Conservation (phyloP, 495 filamentous ascomycete species). For the Xylaria scruposa region DNA sequence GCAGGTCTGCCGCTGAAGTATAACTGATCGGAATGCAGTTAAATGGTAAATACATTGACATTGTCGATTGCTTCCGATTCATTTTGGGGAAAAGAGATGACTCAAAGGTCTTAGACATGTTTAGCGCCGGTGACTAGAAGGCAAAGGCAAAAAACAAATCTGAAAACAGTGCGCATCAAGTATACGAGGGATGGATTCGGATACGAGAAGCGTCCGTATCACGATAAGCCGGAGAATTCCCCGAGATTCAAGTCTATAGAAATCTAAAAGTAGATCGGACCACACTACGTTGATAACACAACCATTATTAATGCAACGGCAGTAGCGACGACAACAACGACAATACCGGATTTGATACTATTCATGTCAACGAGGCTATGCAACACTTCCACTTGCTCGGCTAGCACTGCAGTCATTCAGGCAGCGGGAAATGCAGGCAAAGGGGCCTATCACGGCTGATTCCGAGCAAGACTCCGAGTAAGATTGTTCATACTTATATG, state of each 20-base stretch:
- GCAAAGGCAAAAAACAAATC: not conserved
- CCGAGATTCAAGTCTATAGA: not conserved
- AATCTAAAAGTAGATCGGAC: slow-evolving; percentile 4
- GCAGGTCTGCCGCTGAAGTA: not conserved
- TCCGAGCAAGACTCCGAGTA: not conserved
- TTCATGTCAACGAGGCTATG: slow-evolving; percentile 6
- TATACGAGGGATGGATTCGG: too few relatives aligned
- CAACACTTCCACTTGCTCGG: slow-evolving; percentile 1
- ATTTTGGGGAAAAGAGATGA: not conserved
- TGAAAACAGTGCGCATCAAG: slow-evolving; percentile 3
- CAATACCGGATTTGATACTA: not conserved
- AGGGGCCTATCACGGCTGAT: slow-evolving; percentile 9
- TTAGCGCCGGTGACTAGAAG: not conserved
- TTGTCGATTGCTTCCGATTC: not conserved
- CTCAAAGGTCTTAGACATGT: not conserved
- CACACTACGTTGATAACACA: not conserved
- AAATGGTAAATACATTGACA: not conserved
- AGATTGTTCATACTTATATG: slow-evolving; percentile 14
- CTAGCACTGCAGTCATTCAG: slow-evolving; percentile 19
- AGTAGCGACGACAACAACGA: not conserved
- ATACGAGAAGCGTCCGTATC: not conserved
- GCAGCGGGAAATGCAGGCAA: slow-evolving; percentile 3
- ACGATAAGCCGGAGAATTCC: not conserved
- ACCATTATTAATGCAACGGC: not conserved
- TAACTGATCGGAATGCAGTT: not conserved